Percentiles rank a stretch among this genome's conserved stretches.
Evolutionary conservation across 306 rosid species (phyloP).

Genomic region (Astragalus membranaceus): DNA sequence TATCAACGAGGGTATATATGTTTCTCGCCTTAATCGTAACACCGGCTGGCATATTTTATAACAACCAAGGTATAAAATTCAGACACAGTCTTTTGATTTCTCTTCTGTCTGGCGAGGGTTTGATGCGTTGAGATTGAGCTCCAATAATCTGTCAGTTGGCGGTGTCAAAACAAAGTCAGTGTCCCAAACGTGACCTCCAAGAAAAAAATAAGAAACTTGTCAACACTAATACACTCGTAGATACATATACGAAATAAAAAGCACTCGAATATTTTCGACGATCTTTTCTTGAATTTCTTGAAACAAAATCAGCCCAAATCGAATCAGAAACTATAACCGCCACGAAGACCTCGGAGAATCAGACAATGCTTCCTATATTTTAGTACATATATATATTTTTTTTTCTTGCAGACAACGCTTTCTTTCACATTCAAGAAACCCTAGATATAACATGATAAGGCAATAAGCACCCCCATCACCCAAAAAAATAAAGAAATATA

Average conservation of each 20-base stretch:
- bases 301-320: slow-evolving; percentile 22
- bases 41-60: slow-evolving; percentile 41
- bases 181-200: slow-evolving; percentile 5
- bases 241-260: background rate
- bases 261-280: slow-evolving; percentile 9
- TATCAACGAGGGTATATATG: slow-evolving; percentile 35
- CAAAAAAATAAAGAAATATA: background rate
- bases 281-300: slow-evolving; percentile 18
- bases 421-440: slow-evolving; percentile 8
- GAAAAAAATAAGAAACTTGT: background rate
- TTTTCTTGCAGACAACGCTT: background rate
- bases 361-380: slow-evolving; percentile 17
- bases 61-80: background rate
- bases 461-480: background rate
- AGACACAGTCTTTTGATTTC: background rate
- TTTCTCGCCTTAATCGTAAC: slow-evolving; percentile 52
- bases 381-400: background rate
- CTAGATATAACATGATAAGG: background rate
- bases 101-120: background rate
- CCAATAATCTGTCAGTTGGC: slow-evolving; percentile 1
- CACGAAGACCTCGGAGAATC: slow-evolving; percentile 59
- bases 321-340: slow-evolving; percentile 4
- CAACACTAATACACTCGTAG: background rate
- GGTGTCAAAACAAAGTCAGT: background rate
- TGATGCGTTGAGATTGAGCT: background rate